Evolutionary conservation across 805 yeast species (phyloP).

Genomic region (Candida nanaspora): DNA sequence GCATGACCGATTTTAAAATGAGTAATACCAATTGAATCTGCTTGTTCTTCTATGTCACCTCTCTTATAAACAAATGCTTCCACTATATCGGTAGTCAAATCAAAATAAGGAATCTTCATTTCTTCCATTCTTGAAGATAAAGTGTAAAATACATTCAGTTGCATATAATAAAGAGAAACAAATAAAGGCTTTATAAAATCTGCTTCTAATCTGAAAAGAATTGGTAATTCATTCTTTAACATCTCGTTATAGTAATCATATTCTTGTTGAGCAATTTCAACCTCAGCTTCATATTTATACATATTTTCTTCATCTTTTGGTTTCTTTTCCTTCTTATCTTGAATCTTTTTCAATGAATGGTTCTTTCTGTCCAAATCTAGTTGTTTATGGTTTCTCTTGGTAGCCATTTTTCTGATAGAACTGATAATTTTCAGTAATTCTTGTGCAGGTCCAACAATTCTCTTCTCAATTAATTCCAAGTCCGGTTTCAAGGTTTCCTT

Average conservation of each 20-base stretch:
- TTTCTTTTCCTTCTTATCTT: conserved; percentile 74
- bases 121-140: conserved; percentile 88
- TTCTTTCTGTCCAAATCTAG: conserved; percentile 86
- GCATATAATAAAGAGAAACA: conserved; percentile 95
- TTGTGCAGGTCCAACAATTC: conserved; percentile 87
- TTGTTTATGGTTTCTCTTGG: conserved; percentile 93
- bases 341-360: conserved; percentile 61
- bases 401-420: conserved; percentile 84
- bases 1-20: conserved; percentile 89
- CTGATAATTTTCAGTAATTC: conserved; percentile 79
- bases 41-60: conserved; percentile 83
- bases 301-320: conserved; percentile 87
- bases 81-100: conserved; percentile 73
- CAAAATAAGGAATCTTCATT: conserved; percentile 95
- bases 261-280: conserved; percentile 89
- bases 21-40: conserved; percentile 85
- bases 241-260: conserved; percentile 93
- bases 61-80: conserved; percentile 75
- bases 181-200: conserved; percentile 91
- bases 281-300: conserved; percentile 84
- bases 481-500: conserved; percentile 88
- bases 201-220: conserved; percentile 79
- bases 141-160: conserved; percentile 92
- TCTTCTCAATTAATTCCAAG: conserved; percentile 81
- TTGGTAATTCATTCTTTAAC: conserved; percentile 85